Evolutionary conservation across 805 yeast genomes (phyloP), one percentile per base, ranked within the genome.

Genomic region (Lachancea waltii): DNA sequence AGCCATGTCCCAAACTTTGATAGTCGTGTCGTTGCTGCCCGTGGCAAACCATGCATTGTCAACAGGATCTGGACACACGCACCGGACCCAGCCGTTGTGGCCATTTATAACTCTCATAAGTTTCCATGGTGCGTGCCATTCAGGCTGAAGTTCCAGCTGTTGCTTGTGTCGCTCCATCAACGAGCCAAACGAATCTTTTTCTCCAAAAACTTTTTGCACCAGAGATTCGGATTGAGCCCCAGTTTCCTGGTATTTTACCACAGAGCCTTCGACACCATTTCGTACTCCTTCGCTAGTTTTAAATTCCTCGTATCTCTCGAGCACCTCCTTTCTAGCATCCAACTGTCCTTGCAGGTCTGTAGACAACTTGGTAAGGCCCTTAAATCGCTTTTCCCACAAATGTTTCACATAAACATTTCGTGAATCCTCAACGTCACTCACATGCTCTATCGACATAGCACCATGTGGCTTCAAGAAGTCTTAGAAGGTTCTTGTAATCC

Each of bases 31-130:
- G 4, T 82, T 75, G 3, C 95, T 79, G 0, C 97, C 99, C 0
- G 96, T 80, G 6, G 81, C 95, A 63, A 85, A 90, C 85, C 92
- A 92, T 47, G 79, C 74, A 56, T 87, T 87, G 22, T 81, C 81
- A 1, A 57, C 56, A 1, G 95, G 95, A 43, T 92, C 97, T 14
- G 84, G 73, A 6, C 81, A 70, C 3, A 87, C 65, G n/a, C 85
- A 72, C 32, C 95, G 70, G 1, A 92, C 86, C 89, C 97, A 89
- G 0, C 99, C 98, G 27, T 75, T 70, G 57, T 92, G 98, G 3
- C 97, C 97, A 1, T 84, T 77, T 1, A 90, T 69, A 3, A 90
- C 86, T 40, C 81, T 68, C 54, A 68, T 69, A 5, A 85, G 68
- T 48, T 75, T 74, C 95, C 95, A 86, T 2, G 78, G 74, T 1